These are phyloP conservation scores for Persicaria maculosa DNA, from an alignment of 148 eudicot species.

Conservation along the genomic window DNA sequence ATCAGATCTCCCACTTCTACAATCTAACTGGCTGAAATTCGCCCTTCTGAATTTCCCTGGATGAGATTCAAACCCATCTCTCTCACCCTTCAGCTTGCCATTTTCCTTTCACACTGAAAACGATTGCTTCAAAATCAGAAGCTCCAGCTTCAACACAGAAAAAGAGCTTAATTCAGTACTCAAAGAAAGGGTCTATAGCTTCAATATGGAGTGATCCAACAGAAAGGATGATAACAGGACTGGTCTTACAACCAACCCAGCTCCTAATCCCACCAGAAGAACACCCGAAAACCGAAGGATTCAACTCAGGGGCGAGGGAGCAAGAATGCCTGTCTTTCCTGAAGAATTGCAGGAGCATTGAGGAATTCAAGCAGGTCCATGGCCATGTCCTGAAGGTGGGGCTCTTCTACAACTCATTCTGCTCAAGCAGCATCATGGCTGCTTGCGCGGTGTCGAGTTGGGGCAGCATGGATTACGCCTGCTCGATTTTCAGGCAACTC, in stretches of 20 bases:
- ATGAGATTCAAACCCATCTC: neutral
- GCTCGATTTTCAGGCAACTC: constrained; percentile 34
- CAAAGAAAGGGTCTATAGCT: neutral
- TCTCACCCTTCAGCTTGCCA: neutral
- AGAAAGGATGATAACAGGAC: neutral
- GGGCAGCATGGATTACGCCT: constrained; percentile 54
- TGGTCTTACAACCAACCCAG: constrained; percentile 13
- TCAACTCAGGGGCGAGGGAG: constrained; percentile 21
- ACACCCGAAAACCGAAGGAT: constrained; percentile 20
- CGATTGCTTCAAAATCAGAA: neutral
- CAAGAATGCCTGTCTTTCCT: constrained; percentile 46
- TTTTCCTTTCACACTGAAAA: neutral
- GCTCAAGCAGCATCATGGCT: constrained; percentile 35
- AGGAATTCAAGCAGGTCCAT: constrained; percentile 51
- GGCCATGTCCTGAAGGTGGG: constrained; percentile 38
- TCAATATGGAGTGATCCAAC: neutral
- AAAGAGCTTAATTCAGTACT: too few relatives aligned
- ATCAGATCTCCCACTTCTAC: neutral
- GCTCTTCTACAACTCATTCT: constrained; percentile 32
- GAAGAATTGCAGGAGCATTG: constrained; percentile 40
- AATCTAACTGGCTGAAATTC: constrained; percentile 4
- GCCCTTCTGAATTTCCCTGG: neutral
- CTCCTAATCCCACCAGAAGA: constrained; percentile 23
- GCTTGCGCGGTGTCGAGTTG: constrained; percentile 49
- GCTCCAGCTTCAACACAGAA: neutral